These are phyloP conservation scores for Boletellus sp. DNA, from an alignment of 768 basidiomycete genomes.

Conservation along the genomic window DNA sequence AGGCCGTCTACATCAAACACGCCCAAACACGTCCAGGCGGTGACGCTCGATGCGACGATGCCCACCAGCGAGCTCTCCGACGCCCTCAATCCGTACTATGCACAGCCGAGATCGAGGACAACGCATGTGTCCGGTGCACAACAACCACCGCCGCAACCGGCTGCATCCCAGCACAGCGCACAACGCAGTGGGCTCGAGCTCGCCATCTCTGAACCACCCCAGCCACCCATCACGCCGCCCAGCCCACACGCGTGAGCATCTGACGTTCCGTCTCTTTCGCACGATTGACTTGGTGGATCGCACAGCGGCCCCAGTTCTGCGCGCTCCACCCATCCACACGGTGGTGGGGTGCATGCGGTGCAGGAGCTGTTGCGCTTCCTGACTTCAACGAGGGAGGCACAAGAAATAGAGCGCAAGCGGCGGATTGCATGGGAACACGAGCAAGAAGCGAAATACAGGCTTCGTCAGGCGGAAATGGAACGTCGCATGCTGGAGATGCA, in stretches of 20 bases:
- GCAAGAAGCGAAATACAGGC: constrained; percentile 56
- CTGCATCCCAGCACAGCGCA: constrained; percentile 42
- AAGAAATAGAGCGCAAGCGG: constrained; percentile 57
- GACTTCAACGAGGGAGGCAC: constrained; percentile 53
- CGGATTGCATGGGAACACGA: constrained; percentile 66
- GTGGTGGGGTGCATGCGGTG: constrained; percentile 42
- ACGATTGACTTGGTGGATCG: background rate
- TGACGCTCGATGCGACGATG: constrained; percentile 34
- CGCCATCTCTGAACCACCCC: constrained; percentile 47
- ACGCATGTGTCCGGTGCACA: constrained; percentile 12
- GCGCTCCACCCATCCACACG: constrained; percentile 29
- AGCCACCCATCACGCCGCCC: constrained; percentile 24
- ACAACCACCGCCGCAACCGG: constrained; percentile 25
- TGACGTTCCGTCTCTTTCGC: background rate
- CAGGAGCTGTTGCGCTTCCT: constrained; percentile 61
- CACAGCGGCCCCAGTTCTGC: constrained; percentile 9
- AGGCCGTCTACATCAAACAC: constrained; percentile 30
- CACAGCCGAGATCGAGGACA: constrained; percentile 38
- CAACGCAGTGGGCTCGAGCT: constrained; percentile 65
- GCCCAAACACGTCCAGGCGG: constrained; percentile 21
- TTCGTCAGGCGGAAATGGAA: constrained; percentile 59
- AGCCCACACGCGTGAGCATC: constrained; percentile 38
- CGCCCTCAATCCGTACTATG: constrained; percentile 69
- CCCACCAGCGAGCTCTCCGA: constrained; percentile 73
- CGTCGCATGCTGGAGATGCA: constrained; percentile 51